phyloP scores from a whole-genome alignment of 805 yeast species.

The Myxozyma melibiosi region DNA sequence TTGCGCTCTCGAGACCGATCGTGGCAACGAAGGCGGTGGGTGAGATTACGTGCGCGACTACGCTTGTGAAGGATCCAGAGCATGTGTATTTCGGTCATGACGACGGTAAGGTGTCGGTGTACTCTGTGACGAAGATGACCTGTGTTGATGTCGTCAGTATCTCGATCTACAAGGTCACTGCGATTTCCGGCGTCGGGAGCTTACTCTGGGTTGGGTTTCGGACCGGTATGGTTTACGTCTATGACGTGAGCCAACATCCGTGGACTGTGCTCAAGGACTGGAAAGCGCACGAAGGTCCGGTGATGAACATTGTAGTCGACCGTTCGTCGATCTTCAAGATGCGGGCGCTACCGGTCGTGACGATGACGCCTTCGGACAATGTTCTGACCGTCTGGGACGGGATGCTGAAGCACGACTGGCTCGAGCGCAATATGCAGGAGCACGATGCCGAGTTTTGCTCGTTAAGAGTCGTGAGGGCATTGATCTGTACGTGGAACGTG shows the following conservation, averaged over 20 bases:
- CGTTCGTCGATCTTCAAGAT: constrained; percentile 29
- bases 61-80: constrained; percentile 34
- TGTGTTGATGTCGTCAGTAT: constrained; percentile 41
- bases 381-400: constrained; percentile 43
- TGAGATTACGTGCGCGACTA: constrained; percentile 41
- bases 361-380: constrained; percentile 36
- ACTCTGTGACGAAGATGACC: constrained; percentile 33
- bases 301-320: constrained; percentile 31
- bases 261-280: constrained; percentile 45
- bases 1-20: constrained; percentile 38
- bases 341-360: constrained; percentile 36
- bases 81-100: constrained; percentile 46
- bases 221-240: constrained; percentile 44
- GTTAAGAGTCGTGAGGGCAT: constrained; percentile 37
- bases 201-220: constrained; percentile 45
- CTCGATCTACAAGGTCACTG: constrained; percentile 37
- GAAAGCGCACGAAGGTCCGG: constrained; percentile 43
- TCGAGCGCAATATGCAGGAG: constrained; percentile 37
- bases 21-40: constrained; percentile 32
- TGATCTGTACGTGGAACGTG: constrained; percentile 47
- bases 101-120: constrained; percentile 44
- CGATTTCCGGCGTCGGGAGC: constrained; percentile 38
- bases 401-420: constrained; percentile 41
- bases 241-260: constrained; percentile 38
- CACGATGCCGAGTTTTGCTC: constrained; percentile 39